Percentiles rank a stretch among this genome's conserved stretches.
phyloP scores from a whole-genome alignment of 441 rosid species.

The Raphanus hybrid region DNA sequence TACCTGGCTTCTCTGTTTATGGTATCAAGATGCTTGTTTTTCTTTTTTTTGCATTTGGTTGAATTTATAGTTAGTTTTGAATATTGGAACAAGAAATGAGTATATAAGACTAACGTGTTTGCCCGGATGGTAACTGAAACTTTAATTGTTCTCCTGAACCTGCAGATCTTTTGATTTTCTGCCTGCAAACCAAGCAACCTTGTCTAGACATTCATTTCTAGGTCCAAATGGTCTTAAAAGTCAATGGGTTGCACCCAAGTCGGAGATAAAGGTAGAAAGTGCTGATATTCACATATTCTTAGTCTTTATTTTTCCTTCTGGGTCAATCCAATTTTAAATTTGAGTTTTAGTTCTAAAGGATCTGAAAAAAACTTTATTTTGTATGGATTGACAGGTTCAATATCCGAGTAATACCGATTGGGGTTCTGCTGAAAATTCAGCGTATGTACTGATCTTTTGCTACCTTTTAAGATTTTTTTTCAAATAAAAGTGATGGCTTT shows the following conservation, averaged over 20 bases:
- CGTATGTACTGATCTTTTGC: slow-evolving; percentile 46
- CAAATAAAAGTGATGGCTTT: slow-evolving; percentile 23
- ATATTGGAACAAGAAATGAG: slow-evolving; percentile 2
- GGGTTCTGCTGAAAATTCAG: slow-evolving; percentile 51
- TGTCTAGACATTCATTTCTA: slow-evolving; percentile 92
- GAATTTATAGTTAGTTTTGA: not conserved
- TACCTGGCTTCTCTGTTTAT: slow-evolving; percentile 2
- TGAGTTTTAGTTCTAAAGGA: slow-evolving; percentile 9
- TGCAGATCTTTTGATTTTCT: slow-evolving; percentile 79
- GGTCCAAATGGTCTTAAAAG: slow-evolving; percentile 94
- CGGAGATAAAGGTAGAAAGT: slow-evolving; percentile 69
- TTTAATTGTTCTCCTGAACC: slow-evolving; percentile 26
- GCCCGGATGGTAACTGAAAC: slow-evolving; percentile 13
- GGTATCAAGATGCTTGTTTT: slow-evolving; percentile 4
- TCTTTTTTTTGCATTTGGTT: not conserved
- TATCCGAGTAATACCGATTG: slow-evolving; percentile 81
- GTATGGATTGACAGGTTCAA: slow-evolving; percentile 65
- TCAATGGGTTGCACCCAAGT: slow-evolving; percentile 85
- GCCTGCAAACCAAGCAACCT: slow-evolving; percentile 85
- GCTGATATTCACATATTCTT: slow-evolving; percentile 7
- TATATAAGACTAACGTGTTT: not conserved
- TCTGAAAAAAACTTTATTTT: not conserved
- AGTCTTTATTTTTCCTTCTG: not conserved
- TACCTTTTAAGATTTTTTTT: slow-evolving; percentile 7
- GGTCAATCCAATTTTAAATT: not conserved